Evolutionary conservation across 345 rosid species (phyloP).

Genomic region (Arabis hirsuta): DNA sequence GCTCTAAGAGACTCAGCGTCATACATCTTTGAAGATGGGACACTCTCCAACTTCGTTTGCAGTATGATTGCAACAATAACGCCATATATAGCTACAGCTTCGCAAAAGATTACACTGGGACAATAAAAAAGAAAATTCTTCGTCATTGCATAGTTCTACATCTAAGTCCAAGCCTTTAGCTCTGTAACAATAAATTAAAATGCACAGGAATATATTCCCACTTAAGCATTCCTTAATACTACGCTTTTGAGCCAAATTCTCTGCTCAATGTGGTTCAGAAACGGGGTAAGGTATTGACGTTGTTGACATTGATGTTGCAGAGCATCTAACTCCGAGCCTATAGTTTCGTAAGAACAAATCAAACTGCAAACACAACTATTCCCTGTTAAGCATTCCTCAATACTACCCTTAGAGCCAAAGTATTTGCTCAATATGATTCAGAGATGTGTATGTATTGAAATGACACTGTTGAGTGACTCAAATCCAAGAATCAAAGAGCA

Average conservation of each 20-base stretch:
- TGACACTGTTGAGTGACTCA: neutral
- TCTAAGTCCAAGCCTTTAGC: neutral
- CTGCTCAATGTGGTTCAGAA: neutral
- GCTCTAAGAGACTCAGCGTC: constrained; percentile 97
- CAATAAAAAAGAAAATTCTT: constrained; percentile 15
- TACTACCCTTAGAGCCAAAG: neutral
- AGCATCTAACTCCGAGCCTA: constrained; percentile 10
- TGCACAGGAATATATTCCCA: constrained; percentile 1
- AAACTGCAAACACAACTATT: constrained; percentile 19
- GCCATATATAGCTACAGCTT: constrained; percentile 99
- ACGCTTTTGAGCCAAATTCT: neutral
- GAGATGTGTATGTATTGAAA: neutral
- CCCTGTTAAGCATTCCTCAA: neutral
- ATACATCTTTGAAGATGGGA: constrained; percentile 69
- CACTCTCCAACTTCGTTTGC: constrained; percentile 97
- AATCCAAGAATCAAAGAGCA: neutral
- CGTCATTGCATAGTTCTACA: constrained; percentile 13
- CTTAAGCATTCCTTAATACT: neutral
- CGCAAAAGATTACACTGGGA: constrained; percentile 94
- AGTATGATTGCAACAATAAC: constrained; percentile 96
- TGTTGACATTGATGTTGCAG: constrained; percentile 8
- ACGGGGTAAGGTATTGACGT: neutral
- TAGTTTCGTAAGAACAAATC: constrained; percentile 12
- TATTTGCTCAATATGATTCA: neutral
- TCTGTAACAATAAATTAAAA: neutral